Evolutionary conservation across 495 filamentous ascomycete genomes (phyloP).

Genomic region (Annulohypoxylon maeteangense): DNA sequence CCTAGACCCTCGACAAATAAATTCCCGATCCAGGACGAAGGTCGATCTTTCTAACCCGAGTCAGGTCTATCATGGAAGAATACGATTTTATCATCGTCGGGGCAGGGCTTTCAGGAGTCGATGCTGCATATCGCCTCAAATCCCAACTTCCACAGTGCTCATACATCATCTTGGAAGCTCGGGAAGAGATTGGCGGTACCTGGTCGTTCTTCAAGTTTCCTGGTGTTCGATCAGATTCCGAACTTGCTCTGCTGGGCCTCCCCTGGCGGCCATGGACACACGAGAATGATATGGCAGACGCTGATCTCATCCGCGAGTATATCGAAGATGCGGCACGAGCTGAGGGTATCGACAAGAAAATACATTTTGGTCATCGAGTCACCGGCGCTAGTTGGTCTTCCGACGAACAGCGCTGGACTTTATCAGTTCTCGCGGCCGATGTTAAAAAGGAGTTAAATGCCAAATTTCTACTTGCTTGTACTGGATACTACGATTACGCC

Average conservation of each 20-base stretch:
- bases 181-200: constrained; percentile 71
- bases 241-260: constrained; percentile 74
- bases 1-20: neutral
- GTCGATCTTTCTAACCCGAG: neutral
- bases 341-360: constrained; percentile 72
- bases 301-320: constrained; percentile 68
- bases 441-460: constrained; percentile 57
- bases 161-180: constrained; percentile 72
- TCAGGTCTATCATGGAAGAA: constrained; percentile 17
- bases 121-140: constrained; percentile 76
- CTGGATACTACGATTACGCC: constrained; percentile 75
- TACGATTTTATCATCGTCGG: constrained; percentile 75
- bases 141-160: constrained; percentile 63
- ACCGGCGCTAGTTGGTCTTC: constrained; percentile 66
- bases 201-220: constrained; percentile 81
- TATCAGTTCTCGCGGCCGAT: constrained; percentile 59
- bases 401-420: constrained; percentile 68
- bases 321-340: constrained; percentile 68
- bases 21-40: neutral
- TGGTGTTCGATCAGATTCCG: constrained; percentile 73
- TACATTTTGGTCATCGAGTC: constrained; percentile 69
- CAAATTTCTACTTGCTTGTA: constrained; percentile 68
- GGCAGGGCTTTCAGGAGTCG: constrained; percentile 80
- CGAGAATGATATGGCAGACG: constrained; percentile 69
- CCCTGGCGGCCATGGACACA: constrained; percentile 73